Evolutionary conservation across 139 green algal species (phyloP).

Genomic region (Chlamydomonas sp.): DNA sequence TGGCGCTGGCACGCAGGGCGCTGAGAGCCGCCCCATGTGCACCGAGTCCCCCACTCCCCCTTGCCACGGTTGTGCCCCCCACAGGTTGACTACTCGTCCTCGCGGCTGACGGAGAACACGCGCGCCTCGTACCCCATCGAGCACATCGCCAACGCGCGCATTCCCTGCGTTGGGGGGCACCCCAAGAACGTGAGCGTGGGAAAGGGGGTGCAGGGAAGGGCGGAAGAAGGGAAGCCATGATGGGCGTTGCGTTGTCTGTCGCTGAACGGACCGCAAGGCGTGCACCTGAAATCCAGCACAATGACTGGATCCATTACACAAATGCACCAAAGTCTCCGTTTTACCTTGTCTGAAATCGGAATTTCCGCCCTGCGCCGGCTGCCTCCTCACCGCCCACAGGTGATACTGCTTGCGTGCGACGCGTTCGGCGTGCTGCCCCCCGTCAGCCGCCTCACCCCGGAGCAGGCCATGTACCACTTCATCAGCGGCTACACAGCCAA

Average conservation of each 20-base stretch:
- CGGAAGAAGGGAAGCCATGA: not conserved
- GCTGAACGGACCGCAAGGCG: not conserved
- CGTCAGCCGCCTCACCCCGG: constrained; percentile 80
- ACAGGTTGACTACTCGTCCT: constrained; percentile 74
- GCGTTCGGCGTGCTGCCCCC: constrained; percentile 96
- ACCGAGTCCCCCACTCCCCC: no score
- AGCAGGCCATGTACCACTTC: constrained; percentile 99
- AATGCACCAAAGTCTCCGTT: no score
- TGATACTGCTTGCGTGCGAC: constrained; percentile 68
- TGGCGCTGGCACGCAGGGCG: no score
- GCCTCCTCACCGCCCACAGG: not conserved
- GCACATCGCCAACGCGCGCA: constrained; percentile 92
- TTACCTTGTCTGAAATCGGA: no score
- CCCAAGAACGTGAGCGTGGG: constrained; percentile 84
- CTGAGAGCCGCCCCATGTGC: no score
- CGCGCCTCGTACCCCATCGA: constrained; percentile 95
- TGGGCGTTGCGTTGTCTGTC: not conserved
- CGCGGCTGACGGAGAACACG: constrained; percentile 78
- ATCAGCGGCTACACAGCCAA: constrained; percentile 97
- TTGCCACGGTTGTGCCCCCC: no score
- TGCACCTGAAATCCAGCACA: no score
- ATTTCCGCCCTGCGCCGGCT: no score
- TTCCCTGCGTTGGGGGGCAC: constrained; percentile 91
- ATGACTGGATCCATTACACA: no score
- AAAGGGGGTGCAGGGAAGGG: not conserved